These are phyloP conservation scores for Aquilaria agallochum DNA, from an alignment of 441 rosid species.

Conservation along the genomic window DNA sequence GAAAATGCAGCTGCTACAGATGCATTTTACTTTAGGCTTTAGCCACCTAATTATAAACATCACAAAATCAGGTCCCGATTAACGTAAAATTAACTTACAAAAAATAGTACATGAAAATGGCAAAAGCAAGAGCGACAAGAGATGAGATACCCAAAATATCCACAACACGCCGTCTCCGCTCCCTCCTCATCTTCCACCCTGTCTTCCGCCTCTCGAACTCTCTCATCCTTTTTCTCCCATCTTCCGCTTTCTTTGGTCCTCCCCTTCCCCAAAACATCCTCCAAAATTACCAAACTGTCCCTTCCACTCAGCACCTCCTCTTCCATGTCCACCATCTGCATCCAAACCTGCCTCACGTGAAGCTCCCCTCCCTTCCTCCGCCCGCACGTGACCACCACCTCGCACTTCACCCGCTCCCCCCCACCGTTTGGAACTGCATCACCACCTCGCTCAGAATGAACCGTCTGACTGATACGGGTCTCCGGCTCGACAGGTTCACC, in stretches of 20 bases:
- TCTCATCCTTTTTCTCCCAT: slow-evolving; percentile 32
- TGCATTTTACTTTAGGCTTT: no score
- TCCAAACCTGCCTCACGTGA: slow-evolving; percentile 62
- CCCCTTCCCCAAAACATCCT: slow-evolving; percentile 46
- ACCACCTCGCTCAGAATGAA: slow-evolving; percentile 71
- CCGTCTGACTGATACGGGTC: slow-evolving; percentile 49
- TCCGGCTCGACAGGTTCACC: slow-evolving; percentile 49
- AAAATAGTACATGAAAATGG: slow-evolving; percentile 41
- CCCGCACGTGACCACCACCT: slow-evolving; percentile 54
- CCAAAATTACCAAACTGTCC: slow-evolving; percentile 24
- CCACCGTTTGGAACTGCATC: slow-evolving; percentile 38
- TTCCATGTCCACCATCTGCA: slow-evolving; percentile 75
- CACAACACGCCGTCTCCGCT: slow-evolving; percentile 30
- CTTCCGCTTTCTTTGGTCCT: slow-evolving; percentile 16
- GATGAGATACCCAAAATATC: slow-evolving; percentile 38
- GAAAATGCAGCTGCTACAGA: no score
- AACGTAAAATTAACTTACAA: slow-evolving; percentile 11
- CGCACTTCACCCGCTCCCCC: slow-evolving; percentile 33
- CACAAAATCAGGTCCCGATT: no score
- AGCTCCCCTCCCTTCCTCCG: slow-evolving; percentile 58
- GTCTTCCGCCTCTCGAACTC: slow-evolving; percentile 36
- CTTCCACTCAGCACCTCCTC: slow-evolving; percentile 47
- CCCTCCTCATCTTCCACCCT: slow-evolving; percentile 23
- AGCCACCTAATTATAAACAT: no score
- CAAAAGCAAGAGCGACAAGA: slow-evolving; percentile 30